Evolutionary conservation across 1,284 basidiomycete genomes (phyloP), one percentile per base, ranked within the genome.

Genomic region (Ceratobasidium sp.): DNA sequence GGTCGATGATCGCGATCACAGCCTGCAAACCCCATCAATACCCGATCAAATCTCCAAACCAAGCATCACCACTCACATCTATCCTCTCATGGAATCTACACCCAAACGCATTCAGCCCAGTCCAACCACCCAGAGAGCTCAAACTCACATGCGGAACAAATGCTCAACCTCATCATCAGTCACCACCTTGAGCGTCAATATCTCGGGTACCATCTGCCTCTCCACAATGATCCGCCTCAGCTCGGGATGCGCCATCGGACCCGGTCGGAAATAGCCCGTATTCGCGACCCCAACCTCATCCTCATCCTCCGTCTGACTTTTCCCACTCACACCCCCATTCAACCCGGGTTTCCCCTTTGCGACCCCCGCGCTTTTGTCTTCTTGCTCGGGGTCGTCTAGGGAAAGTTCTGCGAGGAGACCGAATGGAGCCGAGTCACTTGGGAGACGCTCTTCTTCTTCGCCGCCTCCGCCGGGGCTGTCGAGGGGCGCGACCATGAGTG

Each of bases 101-200:
- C 71, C 74, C 52, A 46, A 38, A 32, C 35, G 30, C 3, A 3
- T 16, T 32, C 32, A 49, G 41, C 30, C 46, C 32, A 49, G 41
- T 23, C 46, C 44, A 57, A 41, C 21, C 7, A 55, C 4, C 35
- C 44, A 63, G 47, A 14, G 18, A 13, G n/a, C 7, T 38, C 14
- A 16, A 21, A 85, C 91, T 50, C 78, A 94, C 90, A 95, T 93
- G 62, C 92, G 85, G 77, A 95, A 95, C 28, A 95, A 81, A 76
- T 89, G 90, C 72, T 94, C 89, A 9, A 94, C 92, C 77, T 95
- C 94, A 62, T 89, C 87, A 0, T 91, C 88, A 0, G 89, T 89
- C 55, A 95, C 91, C 35, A 95, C 82, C 16, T 91, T 91, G 75
- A 93, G 90, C 0, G 94, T 87, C 55, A 95, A 79, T 72, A 95